Percentiles rank a stretch among this genome's conserved stretches.
Evolutionary conservation across 1,139 yeast genomes (phyloP).

Genomic region (Saccharomyces hybrid): DNA sequence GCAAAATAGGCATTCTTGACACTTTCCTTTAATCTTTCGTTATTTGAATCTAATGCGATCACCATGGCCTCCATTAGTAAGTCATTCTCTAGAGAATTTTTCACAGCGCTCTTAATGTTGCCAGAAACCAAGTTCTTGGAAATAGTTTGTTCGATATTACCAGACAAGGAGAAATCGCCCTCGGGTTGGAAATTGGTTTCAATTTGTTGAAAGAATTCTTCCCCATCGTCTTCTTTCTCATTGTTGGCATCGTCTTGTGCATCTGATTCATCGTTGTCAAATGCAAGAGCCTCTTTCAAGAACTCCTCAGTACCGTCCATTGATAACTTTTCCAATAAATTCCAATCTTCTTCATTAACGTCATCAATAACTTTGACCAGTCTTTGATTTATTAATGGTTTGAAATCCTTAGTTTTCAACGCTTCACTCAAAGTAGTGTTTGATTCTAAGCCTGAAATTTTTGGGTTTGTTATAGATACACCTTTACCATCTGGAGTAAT

Average conservation of each 20-base stretch:
- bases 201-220: conserved; percentile 32
- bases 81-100: conserved; percentile 54
- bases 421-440: conserved; percentile 45
- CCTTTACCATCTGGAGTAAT: conserved; percentile 40
- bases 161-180: conserved; percentile 37
- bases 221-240: conserved; percentile 23
- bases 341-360: conserved; percentile 67
- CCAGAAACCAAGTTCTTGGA: conserved; percentile 55
- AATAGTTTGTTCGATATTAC: conserved; percentile 39
- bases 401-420: conserved; percentile 47
- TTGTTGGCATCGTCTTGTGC: conserved; percentile 21
- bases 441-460: conserved; percentile 37
- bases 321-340: conserved; percentile 51
- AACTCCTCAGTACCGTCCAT: conserved; percentile 41
- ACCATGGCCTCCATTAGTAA: conserved; percentile 72
- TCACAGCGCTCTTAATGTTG: conserved; percentile 60
- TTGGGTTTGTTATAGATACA: conserved; percentile 46
- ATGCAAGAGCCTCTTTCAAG: conserved; percentile 32
- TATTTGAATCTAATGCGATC: conserved; percentile 67
- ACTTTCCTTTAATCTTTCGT: conserved; percentile 46
- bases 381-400: conserved; percentile 47
- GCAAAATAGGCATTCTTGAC: conserved; percentile 67
- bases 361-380: conserved; percentile 37
- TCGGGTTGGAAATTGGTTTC: conserved; percentile 34
- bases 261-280: conserved; percentile 29